Evolutionary conservation across 257 asterid species (phyloP).

Genomic region (Solanum peruvianum): DNA sequence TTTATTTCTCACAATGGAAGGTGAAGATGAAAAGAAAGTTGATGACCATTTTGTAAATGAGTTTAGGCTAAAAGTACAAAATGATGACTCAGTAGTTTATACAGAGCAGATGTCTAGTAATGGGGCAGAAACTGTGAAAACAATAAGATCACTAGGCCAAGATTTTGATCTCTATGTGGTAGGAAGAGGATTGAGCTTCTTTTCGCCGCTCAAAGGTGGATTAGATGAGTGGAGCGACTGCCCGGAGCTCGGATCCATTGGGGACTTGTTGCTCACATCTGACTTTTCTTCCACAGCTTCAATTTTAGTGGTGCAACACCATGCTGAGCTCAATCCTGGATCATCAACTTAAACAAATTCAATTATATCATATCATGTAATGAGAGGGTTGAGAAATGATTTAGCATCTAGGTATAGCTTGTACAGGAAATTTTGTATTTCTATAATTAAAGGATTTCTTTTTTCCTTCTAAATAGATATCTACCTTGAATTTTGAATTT

Average conservation of each 20-base stretch:
- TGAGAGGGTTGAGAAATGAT: neutral
- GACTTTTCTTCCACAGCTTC: conserved; percentile 11
- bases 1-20: neutral
- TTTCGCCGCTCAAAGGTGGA: conserved; percentile 12
- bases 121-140: conserved; percentile 11
- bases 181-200: conserved; percentile 11
- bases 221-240: conserved; percentile 19
- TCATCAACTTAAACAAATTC: neutral
- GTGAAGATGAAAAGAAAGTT: neutral
- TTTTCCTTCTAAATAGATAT: neutral
- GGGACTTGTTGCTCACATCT: conserved; percentile 16
- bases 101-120: conserved; percentile 7
- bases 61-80: neutral
- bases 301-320: conserved; percentile 14
- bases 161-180: conserved; percentile 8
- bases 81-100: neutral
- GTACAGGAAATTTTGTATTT: neutral
- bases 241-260: conserved; percentile 17
- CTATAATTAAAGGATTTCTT: neutral
- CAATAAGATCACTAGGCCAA: neutral
- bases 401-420: neutral
- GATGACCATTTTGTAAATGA: neutral
- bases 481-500: neutral
- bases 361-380: neutral
- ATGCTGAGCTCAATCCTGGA: neutral